A percentile compares a stretch with the other conserved stretches of the same genome.
phyloP scores from a whole-genome alignment of 257 asterid genomes.

The Penstemon barbatus region DNA sequence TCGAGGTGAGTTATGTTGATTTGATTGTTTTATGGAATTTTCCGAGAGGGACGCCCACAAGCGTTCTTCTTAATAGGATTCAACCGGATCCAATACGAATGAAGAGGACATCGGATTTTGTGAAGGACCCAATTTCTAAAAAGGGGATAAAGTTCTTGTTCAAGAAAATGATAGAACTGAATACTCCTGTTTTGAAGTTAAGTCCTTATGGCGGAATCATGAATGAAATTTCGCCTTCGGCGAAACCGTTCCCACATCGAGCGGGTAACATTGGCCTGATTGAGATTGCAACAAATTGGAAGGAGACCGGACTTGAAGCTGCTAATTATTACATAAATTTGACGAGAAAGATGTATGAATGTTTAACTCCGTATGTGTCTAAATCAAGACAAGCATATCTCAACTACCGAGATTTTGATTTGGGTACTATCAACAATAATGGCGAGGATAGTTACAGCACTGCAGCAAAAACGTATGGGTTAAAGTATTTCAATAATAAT shows the following conservation, averaged over 20 bases:
- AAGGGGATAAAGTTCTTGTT: constrained; percentile 32
- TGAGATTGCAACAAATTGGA: constrained; percentile 33
- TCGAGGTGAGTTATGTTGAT: constrained; percentile 55
- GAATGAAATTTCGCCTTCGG: constrained; percentile 27
- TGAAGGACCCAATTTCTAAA: constrained; percentile 28
- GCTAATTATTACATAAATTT: constrained; percentile 12
- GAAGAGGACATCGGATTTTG: constrained; percentile 28
- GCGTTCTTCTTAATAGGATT: constrained; percentile 22
- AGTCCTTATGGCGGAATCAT: constrained; percentile 41
- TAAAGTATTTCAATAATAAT: constrained; percentile 35
- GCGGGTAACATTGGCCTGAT: constrained; percentile 32
- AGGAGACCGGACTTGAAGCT: constrained; percentile 24
- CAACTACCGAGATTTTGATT: constrained; percentile 30
- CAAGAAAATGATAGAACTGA: constrained; percentile 30
- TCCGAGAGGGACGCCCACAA: constrained; percentile 27
- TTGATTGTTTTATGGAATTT: constrained; percentile 52
- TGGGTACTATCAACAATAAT: constrained; percentile 21
- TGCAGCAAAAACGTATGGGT: constrained; percentile 31
- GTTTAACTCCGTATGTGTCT: constrained; percentile 16
- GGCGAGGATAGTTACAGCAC: constrained; percentile 18
- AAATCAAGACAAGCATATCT: constrained; percentile 27
- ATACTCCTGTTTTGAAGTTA: constrained; percentile 29
- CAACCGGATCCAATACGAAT: constrained; percentile 14
- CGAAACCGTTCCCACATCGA: constrained; percentile 43
- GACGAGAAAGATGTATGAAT: constrained; percentile 22